Evolutionary conservation across 1,284 basidiomycete genomes (phyloP), one percentile per base, ranked within the genome.

Genomic region (Cutaneotrichosporon sp.): DNA sequence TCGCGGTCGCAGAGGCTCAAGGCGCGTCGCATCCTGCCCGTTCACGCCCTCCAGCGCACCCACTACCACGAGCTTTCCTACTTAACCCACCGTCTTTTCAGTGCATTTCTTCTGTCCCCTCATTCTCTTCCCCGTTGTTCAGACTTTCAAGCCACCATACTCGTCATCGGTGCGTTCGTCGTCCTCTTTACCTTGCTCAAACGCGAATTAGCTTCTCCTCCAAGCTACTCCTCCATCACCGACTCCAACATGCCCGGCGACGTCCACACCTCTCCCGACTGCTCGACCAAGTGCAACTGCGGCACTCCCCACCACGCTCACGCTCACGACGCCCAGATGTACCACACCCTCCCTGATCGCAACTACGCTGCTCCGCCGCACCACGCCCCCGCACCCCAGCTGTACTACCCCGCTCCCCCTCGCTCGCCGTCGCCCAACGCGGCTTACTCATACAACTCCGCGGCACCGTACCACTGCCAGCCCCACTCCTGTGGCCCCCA

Each of bases 401-500:
- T 24, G 11, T 44, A 44, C 42, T 31, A 32, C 29, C 29, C 42
- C 9, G 29, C 29, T 8, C 27, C 29, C 4, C 17, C 29, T 5
- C 27, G 6, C 11, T 12, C 42, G 12, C 42, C 17, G 11, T 10
- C 42, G 4, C 42, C 42, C 19, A 11, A 17, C 5, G 42, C 42
- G 19, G 29, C 42, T 5, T 44, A 32, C 42, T 11, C n/a, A 4
- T 44, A 44, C 42, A 44, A 44, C 42, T 10, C 11, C 17, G 19
- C 27, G 8, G 19, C 42, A 19, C 42, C 42, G 2, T 44, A 31
- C 42, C 27, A 44, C 27, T 44, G 29, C 42, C 42, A 44, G 42
- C 42, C 42, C 5, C 42, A 44, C 29, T 17, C 29, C 8, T 44
- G 42, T 14, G 42, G 42, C 29, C 42, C 42, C 12, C 44, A 46